Percentiles rank a stretch among this genome's conserved stretches.
Conservation (phyloP, 208 protist genomes). For the Strigomonas galati region DNA sequence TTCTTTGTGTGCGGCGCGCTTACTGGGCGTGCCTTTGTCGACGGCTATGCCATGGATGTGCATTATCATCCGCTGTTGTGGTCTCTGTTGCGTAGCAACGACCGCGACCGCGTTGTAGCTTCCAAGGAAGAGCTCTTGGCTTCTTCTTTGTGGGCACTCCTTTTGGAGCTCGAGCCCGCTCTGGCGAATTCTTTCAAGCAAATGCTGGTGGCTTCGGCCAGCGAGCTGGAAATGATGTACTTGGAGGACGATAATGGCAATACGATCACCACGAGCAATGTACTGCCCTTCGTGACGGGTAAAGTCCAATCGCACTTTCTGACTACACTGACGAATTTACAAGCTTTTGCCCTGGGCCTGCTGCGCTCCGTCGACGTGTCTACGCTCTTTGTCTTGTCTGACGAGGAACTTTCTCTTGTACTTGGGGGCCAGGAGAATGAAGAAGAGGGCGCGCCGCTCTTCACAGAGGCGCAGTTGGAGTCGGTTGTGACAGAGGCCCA, state of each 20-base stretch:
- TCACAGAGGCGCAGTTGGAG: conserved; percentile 59
- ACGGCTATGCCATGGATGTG: conserved; percentile 73
- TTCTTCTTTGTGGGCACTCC: conserved; percentile 16
- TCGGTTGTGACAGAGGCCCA: conserved; percentile 59
- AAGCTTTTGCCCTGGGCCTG: conserved; percentile 59
- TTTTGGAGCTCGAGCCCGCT: conserved; percentile 49
- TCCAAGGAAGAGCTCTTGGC: neutral
- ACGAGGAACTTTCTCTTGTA: conserved; percentile 50
- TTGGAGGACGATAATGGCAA: conserved; percentile 50
- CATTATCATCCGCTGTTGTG: conserved; percentile 50
- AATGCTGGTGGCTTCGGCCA: conserved; percentile 28
- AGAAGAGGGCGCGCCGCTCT: conserved; percentile 37
- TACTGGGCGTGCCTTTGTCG: conserved; percentile 65
- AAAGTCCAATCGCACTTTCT: conserved; percentile 25
- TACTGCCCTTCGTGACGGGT: conserved; percentile 29
- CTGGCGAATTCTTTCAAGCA: conserved; percentile 42
- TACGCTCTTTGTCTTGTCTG: conserved; percentile 45
- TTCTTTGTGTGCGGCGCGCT: conserved; percentile 78
- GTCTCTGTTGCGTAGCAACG: conserved; percentile 32
- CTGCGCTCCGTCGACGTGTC: conserved; percentile 53
- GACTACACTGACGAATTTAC: conserved; percentile 47
- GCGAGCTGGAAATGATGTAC: conserved; percentile 46
- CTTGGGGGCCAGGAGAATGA: conserved; percentile 31
- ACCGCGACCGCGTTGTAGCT: neutral
- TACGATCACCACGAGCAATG: conserved; percentile 29